Base-by-base conservation (phyloP, 1,284 basidiomycete species). In the Xerocomus cyaneibrunnescens region DNA sequence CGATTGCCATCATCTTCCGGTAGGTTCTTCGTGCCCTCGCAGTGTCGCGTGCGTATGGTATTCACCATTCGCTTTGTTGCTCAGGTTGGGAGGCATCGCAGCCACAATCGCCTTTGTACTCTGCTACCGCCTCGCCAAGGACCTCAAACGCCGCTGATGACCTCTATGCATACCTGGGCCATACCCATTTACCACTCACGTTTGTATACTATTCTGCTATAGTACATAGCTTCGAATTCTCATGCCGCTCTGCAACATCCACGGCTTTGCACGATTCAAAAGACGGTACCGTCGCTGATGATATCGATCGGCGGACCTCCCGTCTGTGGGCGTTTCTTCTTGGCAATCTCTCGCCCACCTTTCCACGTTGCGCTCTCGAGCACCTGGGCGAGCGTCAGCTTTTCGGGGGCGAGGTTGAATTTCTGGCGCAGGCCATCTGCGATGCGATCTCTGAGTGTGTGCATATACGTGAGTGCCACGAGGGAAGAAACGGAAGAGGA, bases 291-390 rank as follows among this genome's bases (percentile, higher is more conserved):
- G 56, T 93, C 91, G 55, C 89, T 91, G 55, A 87, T 79, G 51
- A 92, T 89, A 54, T 91, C 88, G 62, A 96, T 92, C 0, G 94
- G 94, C 1, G 93, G 94, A 0, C 92, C 92, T 3, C 87, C 84
- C 0, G 83, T 87, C 40, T 76, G 72, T 0, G 87, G 87, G 16
- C 94, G 75, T 67, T 84, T 87, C 64, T 78, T 71, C 67, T 85
- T 89, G 0, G 95, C 95, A 41, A 98, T 92, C 72, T 96, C 92
- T 7, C 94, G 77, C 0, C 90, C 95, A 3, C 92, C 94, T 66
- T 95, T 96, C 96, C 95, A 98, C 0, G 94, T 98, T 2, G 93
- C 94, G 45, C 87, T 86, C 71, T 98, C 95, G 27, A 98, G 75
- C 0, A 98, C 86, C 70, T 98, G 96, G 0, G 92, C 87, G 12